These are phyloP conservation scores for Apiotrichum veenhuisii DNA, from an alignment of 1,284 basidiomycete genomes.

Conservation along the genomic window DNA sequence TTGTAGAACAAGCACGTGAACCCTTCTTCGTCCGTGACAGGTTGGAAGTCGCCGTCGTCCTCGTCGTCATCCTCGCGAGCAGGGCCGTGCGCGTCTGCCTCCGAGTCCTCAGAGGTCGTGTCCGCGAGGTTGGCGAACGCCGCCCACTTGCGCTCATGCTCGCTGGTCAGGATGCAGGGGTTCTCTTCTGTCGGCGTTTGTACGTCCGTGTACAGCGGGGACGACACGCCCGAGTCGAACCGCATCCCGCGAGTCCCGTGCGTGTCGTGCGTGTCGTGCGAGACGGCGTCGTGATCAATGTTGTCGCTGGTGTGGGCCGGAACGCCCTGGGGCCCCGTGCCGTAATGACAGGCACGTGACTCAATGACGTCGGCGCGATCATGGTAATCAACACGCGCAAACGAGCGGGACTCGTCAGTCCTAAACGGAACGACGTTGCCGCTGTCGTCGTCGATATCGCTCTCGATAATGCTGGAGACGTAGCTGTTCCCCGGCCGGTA, in stretches of 20 bases:
- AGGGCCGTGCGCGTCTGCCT: no score
- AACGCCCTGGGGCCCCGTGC: no score
- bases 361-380: no score
- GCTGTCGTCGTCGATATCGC: background rate
- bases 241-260: no score
- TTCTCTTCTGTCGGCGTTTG: background rate
- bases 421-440: background rate
- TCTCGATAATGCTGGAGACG: background rate
- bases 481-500: background rate
- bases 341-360: no score
- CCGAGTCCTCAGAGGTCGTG: background rate
- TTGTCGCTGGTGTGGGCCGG: no score
- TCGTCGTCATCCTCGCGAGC: no score
- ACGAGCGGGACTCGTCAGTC: background rate
- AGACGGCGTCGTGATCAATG: no score
- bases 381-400: no score
- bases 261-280: no score
- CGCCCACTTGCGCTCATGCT: background rate
- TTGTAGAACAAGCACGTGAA: background rate
- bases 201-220: background rate
- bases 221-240: background rate
- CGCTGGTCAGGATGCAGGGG: background rate
- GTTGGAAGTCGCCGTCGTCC: conserved; percentile 1
- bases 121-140: background rate
- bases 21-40: background rate